Percentiles rank a stretch among this genome's conserved stretches.
Evolutionary conservation across 495 filamentous ascomycete genomes (phyloP).

Genomic region (Elaphomyces granulatus): DNA sequence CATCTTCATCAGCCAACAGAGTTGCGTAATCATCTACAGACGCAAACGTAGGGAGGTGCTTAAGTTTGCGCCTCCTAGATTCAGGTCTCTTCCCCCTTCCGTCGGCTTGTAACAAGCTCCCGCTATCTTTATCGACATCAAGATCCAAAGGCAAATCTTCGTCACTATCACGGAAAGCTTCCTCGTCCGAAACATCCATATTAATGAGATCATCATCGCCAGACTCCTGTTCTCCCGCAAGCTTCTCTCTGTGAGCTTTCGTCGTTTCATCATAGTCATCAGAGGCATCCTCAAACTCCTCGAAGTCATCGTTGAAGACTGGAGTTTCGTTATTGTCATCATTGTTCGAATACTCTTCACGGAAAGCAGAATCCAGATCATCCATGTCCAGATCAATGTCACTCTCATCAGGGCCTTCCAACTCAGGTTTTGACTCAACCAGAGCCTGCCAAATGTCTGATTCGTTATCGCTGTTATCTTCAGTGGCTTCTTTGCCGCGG

Average conservation of each 20-base stretch:
- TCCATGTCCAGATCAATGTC: constrained; percentile 52
- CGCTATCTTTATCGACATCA: constrained; percentile 24
- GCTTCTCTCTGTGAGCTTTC: constrained; percentile 28
- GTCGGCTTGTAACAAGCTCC: constrained; percentile 16
- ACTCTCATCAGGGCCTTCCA: constrained; percentile 53
- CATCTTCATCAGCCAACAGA: constrained; percentile 62
- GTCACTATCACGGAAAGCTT: constrained; percentile 39
- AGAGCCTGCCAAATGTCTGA: constrained; percentile 88
- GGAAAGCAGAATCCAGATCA: constrained; percentile 44
- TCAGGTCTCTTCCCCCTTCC: constrained; percentile 39
- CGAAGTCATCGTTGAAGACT: constrained; percentile 29
- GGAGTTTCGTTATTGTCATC: constrained; percentile 21
- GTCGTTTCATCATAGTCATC: constrained; percentile 35
- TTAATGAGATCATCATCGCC: constrained; percentile 33
- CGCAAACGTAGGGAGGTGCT: constrained; percentile 80
- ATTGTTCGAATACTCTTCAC: constrained; percentile 31
- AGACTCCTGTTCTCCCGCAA: constrained; percentile 24
- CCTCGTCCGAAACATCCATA: constrained; percentile 38
- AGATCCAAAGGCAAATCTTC: constrained; percentile 40
- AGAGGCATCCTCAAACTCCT: constrained; percentile 35
- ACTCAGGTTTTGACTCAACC: constrained; percentile 61
- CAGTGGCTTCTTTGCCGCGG: constrained; percentile 11
- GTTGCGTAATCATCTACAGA: constrained; percentile 86
- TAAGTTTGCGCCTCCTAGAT: constrained; percentile 69
- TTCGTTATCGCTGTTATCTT: constrained; percentile 32